Conservation (phyloP, 176 grass and related monocot species). For the Musa beccarii region DNA sequence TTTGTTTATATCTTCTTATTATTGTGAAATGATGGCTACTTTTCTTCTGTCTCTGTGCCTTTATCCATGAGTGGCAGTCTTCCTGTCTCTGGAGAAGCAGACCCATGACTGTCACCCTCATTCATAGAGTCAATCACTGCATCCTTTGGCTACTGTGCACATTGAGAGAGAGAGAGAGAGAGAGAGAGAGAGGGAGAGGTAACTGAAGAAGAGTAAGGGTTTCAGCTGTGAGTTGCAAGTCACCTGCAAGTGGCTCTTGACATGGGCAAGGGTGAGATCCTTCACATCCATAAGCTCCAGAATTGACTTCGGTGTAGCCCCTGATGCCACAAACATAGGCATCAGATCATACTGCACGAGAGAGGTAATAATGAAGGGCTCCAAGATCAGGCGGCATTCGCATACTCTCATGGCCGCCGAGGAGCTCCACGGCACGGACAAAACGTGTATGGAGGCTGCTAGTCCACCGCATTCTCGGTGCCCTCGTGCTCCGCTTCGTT, state of each 20-base stretch:
- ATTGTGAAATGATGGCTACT: slow-evolving; percentile 28
- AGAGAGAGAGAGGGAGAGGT: neutral
- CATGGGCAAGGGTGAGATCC: slow-evolving; percentile 43
- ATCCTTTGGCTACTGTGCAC: neutral
- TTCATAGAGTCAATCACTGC: slow-evolving; percentile 3
- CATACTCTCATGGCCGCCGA: slow-evolving; percentile 44
- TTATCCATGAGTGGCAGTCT: neutral
- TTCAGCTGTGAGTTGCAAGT: neutral
- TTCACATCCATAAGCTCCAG: slow-evolving; percentile 47
- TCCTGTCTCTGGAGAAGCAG: neutral
- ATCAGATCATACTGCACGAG: neutral
- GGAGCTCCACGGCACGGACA: slow-evolving; percentile 34
- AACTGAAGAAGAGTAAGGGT: no score
- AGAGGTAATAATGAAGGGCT: neutral
- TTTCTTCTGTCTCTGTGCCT: neutral
- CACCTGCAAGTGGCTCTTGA: slow-evolving; percentile 49
- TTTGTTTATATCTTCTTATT: slow-evolving; percentile 4
- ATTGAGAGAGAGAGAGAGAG: neutral
- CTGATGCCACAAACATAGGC: slow-evolving; percentile 1
- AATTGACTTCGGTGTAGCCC: slow-evolving; percentile 42
- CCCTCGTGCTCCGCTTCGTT: slow-evolving; percentile 27
- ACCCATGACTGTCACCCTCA: neutral
- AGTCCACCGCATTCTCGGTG: slow-evolving; percentile 43
- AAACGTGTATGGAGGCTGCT: slow-evolving; percentile 38
- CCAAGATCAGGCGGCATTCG: neutral